Conservation (phyloP, 371 early-diverging fungal species). For the Mortierella sp. region DNA sequence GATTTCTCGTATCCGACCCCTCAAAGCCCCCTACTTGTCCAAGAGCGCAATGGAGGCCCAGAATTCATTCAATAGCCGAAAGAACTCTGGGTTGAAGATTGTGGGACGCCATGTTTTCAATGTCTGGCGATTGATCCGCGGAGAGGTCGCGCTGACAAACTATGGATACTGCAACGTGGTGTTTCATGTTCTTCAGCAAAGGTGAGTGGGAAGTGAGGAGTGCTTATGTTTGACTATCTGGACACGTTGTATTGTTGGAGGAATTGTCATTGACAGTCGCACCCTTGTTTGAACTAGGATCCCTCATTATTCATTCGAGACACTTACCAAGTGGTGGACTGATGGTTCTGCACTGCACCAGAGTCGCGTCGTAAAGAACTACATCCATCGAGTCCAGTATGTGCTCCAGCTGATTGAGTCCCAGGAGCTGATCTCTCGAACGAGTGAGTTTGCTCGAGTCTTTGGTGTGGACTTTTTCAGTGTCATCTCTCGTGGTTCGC, state of each 20-base stretch:
- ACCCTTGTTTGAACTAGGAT: slow-evolving; percentile 56
- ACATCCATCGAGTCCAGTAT: slow-evolving; percentile 77
- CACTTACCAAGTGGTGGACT: slow-evolving; percentile 77
- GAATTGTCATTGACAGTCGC: background rate
- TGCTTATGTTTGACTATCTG: no score
- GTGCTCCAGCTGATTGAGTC: slow-evolving; percentile 80
- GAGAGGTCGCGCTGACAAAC: slow-evolving; percentile 79
- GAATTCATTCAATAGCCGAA: slow-evolving; percentile 51
- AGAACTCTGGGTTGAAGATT: slow-evolving; percentile 73
- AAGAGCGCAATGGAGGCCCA: slow-evolving; percentile 42
- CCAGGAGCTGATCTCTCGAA: slow-evolving; percentile 77
- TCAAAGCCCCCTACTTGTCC: slow-evolving; percentile 54
- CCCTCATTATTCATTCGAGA: slow-evolving; percentile 73
- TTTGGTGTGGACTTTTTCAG: slow-evolving; percentile 92
- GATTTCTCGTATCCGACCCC: slow-evolving; percentile 32
- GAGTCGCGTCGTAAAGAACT: slow-evolving; percentile 76
- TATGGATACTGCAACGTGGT: slow-evolving; percentile 85
- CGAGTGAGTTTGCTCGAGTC: slow-evolving; percentile 89
- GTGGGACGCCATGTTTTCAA: slow-evolving; percentile 89
- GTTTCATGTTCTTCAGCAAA: slow-evolving; percentile 76
- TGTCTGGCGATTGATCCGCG: slow-evolving; percentile 87
- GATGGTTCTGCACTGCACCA: slow-evolving; percentile 63
- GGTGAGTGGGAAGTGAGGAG: slow-evolving; percentile 60
- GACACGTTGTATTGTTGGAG: background rate
- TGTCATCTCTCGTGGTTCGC: slow-evolving; percentile 91